These are phyloP conservation scores for Arthroderma sp. DNA, from an alignment of 2,329 filamentous ascomycete species.

Conservation along the genomic window DNA sequence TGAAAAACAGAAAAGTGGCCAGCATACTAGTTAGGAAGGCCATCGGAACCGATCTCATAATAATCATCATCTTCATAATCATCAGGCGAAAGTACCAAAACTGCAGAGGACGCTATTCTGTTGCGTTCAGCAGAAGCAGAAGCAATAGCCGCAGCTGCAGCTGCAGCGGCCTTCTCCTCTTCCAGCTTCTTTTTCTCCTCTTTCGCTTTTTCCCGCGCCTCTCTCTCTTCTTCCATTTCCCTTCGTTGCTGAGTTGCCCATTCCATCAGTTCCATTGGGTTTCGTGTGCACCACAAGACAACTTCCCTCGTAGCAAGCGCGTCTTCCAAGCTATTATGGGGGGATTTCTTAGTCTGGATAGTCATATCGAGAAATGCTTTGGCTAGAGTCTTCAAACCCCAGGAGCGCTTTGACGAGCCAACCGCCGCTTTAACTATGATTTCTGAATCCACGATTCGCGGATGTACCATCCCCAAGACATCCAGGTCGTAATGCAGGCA, in stretches of 20 bases:
- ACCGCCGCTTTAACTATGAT: slow-evolving; percentile 29
- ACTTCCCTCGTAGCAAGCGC: slow-evolving; percentile 27
- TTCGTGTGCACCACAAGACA: slow-evolving; percentile 4
- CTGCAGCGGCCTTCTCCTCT: neutral
- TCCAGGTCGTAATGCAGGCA: slow-evolving; percentile 33
- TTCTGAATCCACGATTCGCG: slow-evolving; percentile 32
- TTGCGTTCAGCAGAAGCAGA: too few species aligned
- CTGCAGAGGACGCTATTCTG: too few species aligned
- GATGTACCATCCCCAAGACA: slow-evolving; percentile 32
- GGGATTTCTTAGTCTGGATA: slow-evolving; percentile 23
- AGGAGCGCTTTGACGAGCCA: slow-evolving; percentile 13
- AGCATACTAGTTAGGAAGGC: too few species aligned
- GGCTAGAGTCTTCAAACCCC: slow-evolving; percentile 26
- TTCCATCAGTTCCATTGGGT: neutral
- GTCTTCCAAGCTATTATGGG: slow-evolving; percentile 39
- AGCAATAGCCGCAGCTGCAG: neutral
- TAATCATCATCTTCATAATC: too few species aligned
- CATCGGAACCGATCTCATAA: too few species aligned
- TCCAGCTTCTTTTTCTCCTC: neutral
- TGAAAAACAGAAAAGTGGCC: too few species aligned
- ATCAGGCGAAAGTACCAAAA: too few species aligned
- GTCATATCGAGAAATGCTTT: slow-evolving; percentile 22
- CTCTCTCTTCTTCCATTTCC: slow-evolving; percentile 1
- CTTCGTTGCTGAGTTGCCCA: slow-evolving; percentile 2
- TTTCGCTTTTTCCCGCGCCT: neutral